A percentile compares a stretch with the other conserved stretches of the same genome.
phyloP scores from a whole-genome alignment of 2,329 filamentous ascomycete genomes.

The Epichloe glyceriae region DNA sequence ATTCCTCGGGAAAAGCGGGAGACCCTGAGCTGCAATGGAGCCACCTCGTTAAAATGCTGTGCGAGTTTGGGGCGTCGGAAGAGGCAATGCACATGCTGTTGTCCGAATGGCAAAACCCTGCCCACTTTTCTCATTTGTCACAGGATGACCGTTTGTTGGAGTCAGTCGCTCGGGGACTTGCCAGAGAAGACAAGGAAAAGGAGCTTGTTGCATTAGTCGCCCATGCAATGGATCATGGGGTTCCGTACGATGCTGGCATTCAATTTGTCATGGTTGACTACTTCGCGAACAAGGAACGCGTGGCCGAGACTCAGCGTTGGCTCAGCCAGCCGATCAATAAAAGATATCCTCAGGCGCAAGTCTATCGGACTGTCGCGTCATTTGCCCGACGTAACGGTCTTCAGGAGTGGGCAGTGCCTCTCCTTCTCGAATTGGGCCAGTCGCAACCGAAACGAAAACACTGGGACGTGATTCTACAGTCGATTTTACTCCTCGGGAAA shows the following conservation, averaged over 20 bases:
- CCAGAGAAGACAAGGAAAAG: constrained; percentile 41
- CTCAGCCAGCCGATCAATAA: constrained; percentile 42
- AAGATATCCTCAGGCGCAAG: constrained; percentile 9
- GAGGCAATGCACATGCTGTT: constrained; percentile 37
- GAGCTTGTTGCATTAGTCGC: constrained; percentile 44
- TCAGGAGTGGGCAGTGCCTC: constrained; percentile 45
- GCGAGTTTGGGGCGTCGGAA: constrained; percentile 38
- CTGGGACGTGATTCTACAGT: constrained; percentile 65
- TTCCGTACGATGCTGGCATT: constrained; percentile 31
- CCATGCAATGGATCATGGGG: constrained; percentile 33
- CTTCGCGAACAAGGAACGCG: constrained; percentile 44
- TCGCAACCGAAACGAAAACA: constrained; percentile 35
- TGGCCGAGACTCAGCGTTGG: constrained; percentile 54
- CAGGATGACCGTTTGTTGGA: constrained; percentile 14
- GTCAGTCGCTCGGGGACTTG: constrained; percentile 41
- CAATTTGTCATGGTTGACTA: constrained; percentile 47
- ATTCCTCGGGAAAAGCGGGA: constrained; percentile 10
- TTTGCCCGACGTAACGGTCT: constrained; percentile 49
- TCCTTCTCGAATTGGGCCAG: constrained; percentile 42
- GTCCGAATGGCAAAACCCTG: constrained; percentile 16
- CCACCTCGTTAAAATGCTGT: constrained; percentile 28
- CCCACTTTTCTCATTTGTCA: constrained; percentile 10
- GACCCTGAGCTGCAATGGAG: constrained; percentile 16
- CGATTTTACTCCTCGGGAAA: constrained; percentile 54
- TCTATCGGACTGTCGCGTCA: constrained; percentile 19